Percentiles rank a stretch among this genome's conserved stretches.
Evolutionary conservation across 2,329 filamentous ascomycete genomes (phyloP).

Genomic region (Chaetomiaceae sp.): DNA sequence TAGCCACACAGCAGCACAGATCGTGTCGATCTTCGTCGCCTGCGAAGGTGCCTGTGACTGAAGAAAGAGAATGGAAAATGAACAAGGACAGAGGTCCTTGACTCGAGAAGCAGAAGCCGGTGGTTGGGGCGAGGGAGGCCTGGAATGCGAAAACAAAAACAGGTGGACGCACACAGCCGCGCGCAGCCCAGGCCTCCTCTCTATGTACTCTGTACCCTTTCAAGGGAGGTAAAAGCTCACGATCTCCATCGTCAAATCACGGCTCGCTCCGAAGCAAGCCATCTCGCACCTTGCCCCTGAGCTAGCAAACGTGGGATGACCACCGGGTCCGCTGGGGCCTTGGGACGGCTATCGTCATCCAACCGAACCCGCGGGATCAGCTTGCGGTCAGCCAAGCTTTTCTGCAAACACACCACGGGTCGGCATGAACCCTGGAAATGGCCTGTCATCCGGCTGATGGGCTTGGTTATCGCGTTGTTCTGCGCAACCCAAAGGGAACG

Average conservation of each 20-base stretch:
- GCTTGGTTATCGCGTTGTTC: conserved; percentile 6
- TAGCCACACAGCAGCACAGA: conserved; percentile 2
- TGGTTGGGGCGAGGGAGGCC: not conserved
- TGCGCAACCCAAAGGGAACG: conserved; percentile 2
- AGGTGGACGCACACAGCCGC: conserved; percentile 4
- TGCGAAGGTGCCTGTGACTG: not conserved
- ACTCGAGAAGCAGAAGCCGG: not conserved
- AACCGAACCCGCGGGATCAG: conserved; percentile 20
- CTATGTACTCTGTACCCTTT: not conserved
- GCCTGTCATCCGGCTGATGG: conserved; percentile 7
- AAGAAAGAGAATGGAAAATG: not conserved
- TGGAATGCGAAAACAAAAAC: conserved; percentile 9
- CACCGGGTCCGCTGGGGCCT: conserved; percentile 12
- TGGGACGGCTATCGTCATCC: conserved; percentile 13
- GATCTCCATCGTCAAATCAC: not conserved
- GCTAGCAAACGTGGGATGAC: conserved; percentile 9
- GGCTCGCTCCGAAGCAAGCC: conserved; percentile 13
- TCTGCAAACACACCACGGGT: conserved; percentile 8
- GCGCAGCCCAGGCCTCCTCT: not conserved
- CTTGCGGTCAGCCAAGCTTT: conserved; percentile 6
- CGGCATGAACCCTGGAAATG: conserved; percentile 3
- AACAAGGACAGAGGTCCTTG: conserved; percentile 4
- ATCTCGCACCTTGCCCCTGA: conserved; percentile 14
- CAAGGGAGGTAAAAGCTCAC: too few species aligned
- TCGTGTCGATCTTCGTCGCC: not conserved